Base-by-base conservation (phyloP, 2,329 filamentous ascomycete species). In the Neobulgaria alba region DNA sequence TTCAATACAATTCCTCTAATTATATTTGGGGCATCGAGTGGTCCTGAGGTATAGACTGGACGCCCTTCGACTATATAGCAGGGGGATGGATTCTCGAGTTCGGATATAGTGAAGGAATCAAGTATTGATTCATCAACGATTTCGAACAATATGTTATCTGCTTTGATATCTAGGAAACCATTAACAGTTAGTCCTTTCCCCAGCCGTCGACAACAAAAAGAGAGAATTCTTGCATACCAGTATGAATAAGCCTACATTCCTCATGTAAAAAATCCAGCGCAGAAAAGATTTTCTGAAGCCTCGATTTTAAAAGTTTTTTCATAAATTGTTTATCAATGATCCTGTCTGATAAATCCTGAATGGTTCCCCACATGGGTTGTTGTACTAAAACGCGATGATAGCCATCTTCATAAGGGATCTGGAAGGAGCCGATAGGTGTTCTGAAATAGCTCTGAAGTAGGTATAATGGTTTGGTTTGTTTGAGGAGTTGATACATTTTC, bases 121-220 rank as follows among this genome's bases (percentile, higher is more conserved):
- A 65, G 59, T 12, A 63, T 57, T 0, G 57, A 61, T 41, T 62
- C 52, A 46, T 65, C 58, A 1, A 36, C 34, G 21, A 62, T 59
- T 5, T 57, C 52, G 14, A 59, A 58, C 60, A 71, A 64, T 30
- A 72, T 66, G 37, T 71, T 71, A 39, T 68, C 63, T 2, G 62
- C 61, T 46, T 69, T 70, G 21, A 71, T 67, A 44, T 65, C 61
- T 64, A n/a, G n/a, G n/a, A n/a, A n/a, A n/a, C n/a, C n/a, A n/a
- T n/a, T 32, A 10, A 36, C 51, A 17, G 8, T 26, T 14, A 7
- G 45, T 42, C 9, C 16, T 23, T 19, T n/a, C n/a, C n/a, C n/a
- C n/a, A n/a, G n/a, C n/a, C n/a, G n/a, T n/a, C n/a, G n/a, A n/a
- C n/a, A n/a, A n/a, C n/a, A n/a, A n/a, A 26, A 26, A 7, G 12